Percentiles rank a stretch among this genome's conserved stretches.
Conservation (phyloP, 2,329 filamentous ascomycete species). For the Talaromyces piceae region DNA sequence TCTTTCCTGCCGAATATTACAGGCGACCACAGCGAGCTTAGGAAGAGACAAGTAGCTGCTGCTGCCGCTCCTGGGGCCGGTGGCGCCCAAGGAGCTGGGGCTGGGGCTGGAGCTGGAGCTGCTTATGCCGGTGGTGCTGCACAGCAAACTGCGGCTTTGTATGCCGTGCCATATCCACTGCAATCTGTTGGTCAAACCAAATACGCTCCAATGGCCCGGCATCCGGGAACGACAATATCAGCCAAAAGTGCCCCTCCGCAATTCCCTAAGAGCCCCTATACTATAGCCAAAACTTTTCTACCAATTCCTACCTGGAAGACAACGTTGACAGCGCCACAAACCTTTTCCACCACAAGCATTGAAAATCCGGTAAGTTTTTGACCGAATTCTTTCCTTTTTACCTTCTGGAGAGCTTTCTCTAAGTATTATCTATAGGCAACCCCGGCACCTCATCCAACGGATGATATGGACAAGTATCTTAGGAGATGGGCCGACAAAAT, state of each 20-base stretch:
- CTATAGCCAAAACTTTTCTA: slow-evolving; percentile 46
- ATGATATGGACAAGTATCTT: slow-evolving; percentile 52
- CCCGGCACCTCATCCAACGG: slow-evolving; percentile 43
- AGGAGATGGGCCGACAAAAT: slow-evolving; percentile 50
- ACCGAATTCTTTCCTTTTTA: not conserved
- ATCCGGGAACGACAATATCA: slow-evolving; percentile 54
- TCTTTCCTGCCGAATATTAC: slow-evolving; percentile 18
- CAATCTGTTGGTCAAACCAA: slow-evolving; percentile 49
- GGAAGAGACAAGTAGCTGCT: slow-evolving; percentile 23
- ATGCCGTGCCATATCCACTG: slow-evolving; percentile 44
- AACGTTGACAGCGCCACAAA: slow-evolving; percentile 46
- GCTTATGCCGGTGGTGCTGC: too few relatives aligned
- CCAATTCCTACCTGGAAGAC: slow-evolving; percentile 39
- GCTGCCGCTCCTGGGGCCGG: not conserved
- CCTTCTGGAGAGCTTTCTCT: slow-evolving; percentile 8
- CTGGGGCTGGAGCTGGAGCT: too few relatives aligned
- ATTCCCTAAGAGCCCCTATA: slow-evolving; percentile 50
- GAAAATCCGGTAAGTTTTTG: slow-evolving; percentile 51
- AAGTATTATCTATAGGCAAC: slow-evolving; percentile 39
- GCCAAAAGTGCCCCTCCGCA: slow-evolving; percentile 43
- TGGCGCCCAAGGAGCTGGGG: too few relatives aligned
- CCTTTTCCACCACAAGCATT: slow-evolving; percentile 44
- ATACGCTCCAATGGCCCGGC: slow-evolving; percentile 55
- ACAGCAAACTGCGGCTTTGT: not conserved
- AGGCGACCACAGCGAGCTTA: slow-evolving; percentile 17